These are phyloP conservation scores for Leccinellum luteum DNA, from an alignment of 768 basidiomycete species.

Conservation along the genomic window DNA sequence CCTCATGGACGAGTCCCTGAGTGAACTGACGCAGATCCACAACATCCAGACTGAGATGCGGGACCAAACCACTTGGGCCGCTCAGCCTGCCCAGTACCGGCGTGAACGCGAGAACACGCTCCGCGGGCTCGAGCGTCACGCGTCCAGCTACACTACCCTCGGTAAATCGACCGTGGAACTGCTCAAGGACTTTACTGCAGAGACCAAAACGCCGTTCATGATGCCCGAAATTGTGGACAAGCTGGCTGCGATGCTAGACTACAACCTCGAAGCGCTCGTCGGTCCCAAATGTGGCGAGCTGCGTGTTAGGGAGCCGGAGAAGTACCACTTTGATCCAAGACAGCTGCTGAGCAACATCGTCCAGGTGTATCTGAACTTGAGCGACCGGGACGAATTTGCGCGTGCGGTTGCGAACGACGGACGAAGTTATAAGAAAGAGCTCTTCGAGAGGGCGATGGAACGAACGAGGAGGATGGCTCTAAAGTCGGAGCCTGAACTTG, in stretches of 20 bases:
- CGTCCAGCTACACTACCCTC: conserved; percentile 82
- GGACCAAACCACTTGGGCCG: conserved; percentile 65
- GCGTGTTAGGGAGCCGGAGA: conserved; percentile 80
- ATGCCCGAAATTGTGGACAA: conserved; percentile 94
- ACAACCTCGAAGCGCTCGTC: conserved; percentile 85
- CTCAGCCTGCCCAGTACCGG: conserved; percentile 64
- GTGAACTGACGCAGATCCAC: conserved; percentile 85
- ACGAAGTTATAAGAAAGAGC: conserved; percentile 78
- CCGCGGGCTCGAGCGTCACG: conserved; percentile 78
- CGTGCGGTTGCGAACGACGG: conserved; percentile 91
- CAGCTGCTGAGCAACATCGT: conserved; percentile 81
- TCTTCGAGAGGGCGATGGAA: conserved; percentile 77
- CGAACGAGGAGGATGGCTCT: conserved; percentile 61
- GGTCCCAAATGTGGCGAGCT: conserved; percentile 89
- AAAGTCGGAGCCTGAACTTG: conserved; percentile 77
- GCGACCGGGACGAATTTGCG: conserved; percentile 74
- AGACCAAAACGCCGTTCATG: conserved; percentile 91
- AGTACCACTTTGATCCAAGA: conserved; percentile 85
- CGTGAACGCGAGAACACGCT: conserved; percentile 81
- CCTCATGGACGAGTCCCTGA: conserved; percentile 93
- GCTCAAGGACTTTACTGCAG: conserved; percentile 87
- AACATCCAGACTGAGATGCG: conserved; percentile 85
- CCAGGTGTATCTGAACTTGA: conserved; percentile 87
- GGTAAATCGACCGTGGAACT: conserved; percentile 88
- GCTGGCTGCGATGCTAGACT: conserved; percentile 94